These are phyloP conservation scores for Akebia trifoliata DNA, from an alignment of 164 flowering plant species.

Conservation along the genomic window DNA sequence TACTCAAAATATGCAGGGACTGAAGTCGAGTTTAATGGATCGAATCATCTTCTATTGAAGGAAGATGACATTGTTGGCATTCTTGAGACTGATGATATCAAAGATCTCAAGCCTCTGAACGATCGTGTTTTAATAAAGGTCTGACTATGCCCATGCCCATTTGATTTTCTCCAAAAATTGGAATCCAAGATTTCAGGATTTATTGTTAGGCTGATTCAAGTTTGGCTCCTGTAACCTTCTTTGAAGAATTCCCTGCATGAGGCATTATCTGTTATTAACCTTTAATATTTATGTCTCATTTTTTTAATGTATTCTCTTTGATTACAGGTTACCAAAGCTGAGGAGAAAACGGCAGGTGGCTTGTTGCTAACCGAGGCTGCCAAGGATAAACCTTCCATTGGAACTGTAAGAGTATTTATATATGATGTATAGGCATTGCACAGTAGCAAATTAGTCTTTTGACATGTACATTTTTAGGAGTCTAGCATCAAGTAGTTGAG, in stretches of 20 bases:
- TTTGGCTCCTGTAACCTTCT: neutral
- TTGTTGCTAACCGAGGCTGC: conserved; percentile 65
- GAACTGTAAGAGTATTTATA: conserved; percentile 42
- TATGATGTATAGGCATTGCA: too few species aligned
- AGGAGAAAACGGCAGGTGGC: conserved; percentile 86
- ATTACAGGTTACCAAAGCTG: conserved; percentile 69
- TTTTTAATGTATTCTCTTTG: neutral
- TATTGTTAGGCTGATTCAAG: neutral
- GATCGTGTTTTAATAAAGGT: conserved; percentile 88
- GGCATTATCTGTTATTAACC: neutral
- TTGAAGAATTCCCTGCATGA: neutral
- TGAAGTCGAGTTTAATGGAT: conserved; percentile 72
- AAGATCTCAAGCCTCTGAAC: conserved; percentile 82
- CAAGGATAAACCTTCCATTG: conserved; percentile 85
- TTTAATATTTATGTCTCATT: too few species aligned
- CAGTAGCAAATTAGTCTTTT: neutral
- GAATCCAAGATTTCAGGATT: neutral
- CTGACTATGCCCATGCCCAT: neutral
- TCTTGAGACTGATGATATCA: conserved; percentile 81
- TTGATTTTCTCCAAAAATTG: neutral
- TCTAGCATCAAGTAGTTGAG: neutral
- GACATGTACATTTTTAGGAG: neutral
- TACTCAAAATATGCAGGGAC: conserved; percentile 98
- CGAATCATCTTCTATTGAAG: conserved; percentile 73
- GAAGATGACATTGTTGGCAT: conserved; percentile 94